These are phyloP conservation scores for Colletotrichum gloeosporioides DNA, from an alignment of 2,329 filamentous ascomycete genomes.

Conservation along the genomic window DNA sequence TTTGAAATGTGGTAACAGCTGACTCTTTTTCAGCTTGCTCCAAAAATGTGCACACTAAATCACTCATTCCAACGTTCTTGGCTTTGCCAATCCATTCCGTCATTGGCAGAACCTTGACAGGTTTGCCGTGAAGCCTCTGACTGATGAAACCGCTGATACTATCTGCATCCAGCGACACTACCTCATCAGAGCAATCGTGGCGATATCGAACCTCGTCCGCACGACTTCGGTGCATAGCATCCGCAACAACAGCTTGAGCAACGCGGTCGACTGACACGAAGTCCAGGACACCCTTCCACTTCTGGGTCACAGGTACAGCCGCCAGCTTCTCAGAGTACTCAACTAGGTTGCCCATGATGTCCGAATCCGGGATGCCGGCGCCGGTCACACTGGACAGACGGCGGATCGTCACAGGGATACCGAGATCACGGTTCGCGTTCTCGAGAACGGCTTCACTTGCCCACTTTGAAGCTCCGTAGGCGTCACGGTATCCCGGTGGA, in stretches of 20 bases:
- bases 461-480: slow-evolving; percentile 39
- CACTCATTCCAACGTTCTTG: neutral
- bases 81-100: neutral
- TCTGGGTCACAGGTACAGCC: neutral
- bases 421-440: slow-evolving; percentile 20
- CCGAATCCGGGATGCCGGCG: neutral
- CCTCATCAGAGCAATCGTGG: neutral
- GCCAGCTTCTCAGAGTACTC: neutral
- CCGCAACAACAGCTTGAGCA: neutral
- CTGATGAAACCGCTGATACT: neutral
- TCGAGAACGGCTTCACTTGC: slow-evolving; percentile 35
- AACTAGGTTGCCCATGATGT: neutral
- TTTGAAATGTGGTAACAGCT: neutral
- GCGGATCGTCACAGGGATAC: slow-evolving; percentile 30
- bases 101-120: neutral
- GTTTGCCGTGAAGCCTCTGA: neutral
- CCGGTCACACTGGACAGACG: slow-evolving; percentile 23
- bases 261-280: neutral
- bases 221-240: neutral
- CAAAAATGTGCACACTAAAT: neutral
- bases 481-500: slow-evolving; percentile 29
- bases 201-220: neutral
- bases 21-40: neutral
- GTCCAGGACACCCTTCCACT: neutral
- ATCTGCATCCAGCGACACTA: neutral